Evolutionary conservation across 768 basidiomycete genomes (phyloP).

Genomic region (Myochromella boudieri): DNA sequence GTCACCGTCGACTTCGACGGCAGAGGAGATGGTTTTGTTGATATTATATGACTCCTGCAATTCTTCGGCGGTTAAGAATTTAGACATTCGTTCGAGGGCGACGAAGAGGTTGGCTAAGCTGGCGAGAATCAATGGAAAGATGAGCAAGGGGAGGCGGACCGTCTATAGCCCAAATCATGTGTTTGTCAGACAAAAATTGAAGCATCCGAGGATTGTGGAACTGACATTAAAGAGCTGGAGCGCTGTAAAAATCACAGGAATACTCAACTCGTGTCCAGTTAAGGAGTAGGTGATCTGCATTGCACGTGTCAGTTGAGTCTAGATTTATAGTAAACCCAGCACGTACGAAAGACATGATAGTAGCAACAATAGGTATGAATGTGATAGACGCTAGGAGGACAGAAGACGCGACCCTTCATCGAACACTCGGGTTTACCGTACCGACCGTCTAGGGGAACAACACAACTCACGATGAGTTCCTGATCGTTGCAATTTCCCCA

Average conservation of each 20-base stretch:
- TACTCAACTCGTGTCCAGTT: conserved; percentile 51
- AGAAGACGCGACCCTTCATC: conserved; percentile 34
- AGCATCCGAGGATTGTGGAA: background rate
- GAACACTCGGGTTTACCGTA: too few species aligned
- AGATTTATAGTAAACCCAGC: background rate
- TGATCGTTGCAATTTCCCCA: conserved; percentile 38
- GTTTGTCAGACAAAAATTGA: background rate
- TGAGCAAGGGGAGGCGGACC: conserved; percentile 56
- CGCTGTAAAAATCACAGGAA: conserved; percentile 55
- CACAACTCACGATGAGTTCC: conserved; percentile 37
- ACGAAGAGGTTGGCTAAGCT: conserved; percentile 48
- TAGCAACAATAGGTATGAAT: conserved; percentile 51
- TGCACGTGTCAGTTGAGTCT: background rate
- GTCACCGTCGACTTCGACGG: conserved; percentile 48
- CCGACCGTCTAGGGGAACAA: background rate
- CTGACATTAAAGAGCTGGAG: conserved; percentile 60
- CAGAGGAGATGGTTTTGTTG: conserved; percentile 33
- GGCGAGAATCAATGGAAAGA: conserved; percentile 55
- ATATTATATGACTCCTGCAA: conserved; percentile 45
- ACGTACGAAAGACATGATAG: conserved; percentile 53
- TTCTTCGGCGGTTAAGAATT: conserved; percentile 56
- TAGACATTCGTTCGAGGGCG: conserved; percentile 46
- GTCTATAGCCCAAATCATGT: conserved; percentile 34
- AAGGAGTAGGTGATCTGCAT: conserved; percentile 61
- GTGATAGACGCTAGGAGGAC: conserved; percentile 43